Evolutionary conservation across 331 rosid genomes (phyloP).

Genomic region (Prunus yedoensis): DNA sequence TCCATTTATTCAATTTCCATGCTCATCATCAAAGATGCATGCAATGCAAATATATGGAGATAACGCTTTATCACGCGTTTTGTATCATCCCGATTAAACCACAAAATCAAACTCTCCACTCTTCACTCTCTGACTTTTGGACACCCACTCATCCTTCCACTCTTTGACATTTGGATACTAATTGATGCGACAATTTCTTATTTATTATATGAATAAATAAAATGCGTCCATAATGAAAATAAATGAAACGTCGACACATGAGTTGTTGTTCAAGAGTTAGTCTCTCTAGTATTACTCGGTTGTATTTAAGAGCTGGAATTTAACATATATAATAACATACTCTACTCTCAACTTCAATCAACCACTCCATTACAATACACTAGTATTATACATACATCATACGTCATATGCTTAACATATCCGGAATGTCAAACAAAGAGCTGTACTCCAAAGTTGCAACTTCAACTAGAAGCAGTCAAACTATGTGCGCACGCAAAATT

Average conservation of each 20-base stretch:
- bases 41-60: background rate
- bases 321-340: too few species aligned
- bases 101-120: conserved; percentile 1
- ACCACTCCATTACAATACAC: too few species aligned
- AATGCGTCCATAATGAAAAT: too few species aligned
- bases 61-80: background rate
- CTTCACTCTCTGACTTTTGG: background rate
- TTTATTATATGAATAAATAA: too few species aligned
- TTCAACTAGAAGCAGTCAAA: background rate
- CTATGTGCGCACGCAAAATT: background rate
- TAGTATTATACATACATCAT: background rate
- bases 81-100: background rate
- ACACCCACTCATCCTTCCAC: too few species aligned
- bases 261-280: too few species aligned
- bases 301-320: too few species aligned
- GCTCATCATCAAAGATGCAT: background rate
- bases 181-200: too few species aligned
- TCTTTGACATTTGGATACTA: background rate
- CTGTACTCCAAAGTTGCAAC: background rate
- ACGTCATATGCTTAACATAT: background rate
- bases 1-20: background rate
- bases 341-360: background rate
- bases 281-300: too few species aligned
- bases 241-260: too few species aligned
- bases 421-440: background rate